A percentile compares a stretch with the other conserved stretches of the same genome.
Evolutionary conservation across 2,329 filamentous ascomycete species (phyloP).

Genomic region (Xylariales sp.): DNA sequence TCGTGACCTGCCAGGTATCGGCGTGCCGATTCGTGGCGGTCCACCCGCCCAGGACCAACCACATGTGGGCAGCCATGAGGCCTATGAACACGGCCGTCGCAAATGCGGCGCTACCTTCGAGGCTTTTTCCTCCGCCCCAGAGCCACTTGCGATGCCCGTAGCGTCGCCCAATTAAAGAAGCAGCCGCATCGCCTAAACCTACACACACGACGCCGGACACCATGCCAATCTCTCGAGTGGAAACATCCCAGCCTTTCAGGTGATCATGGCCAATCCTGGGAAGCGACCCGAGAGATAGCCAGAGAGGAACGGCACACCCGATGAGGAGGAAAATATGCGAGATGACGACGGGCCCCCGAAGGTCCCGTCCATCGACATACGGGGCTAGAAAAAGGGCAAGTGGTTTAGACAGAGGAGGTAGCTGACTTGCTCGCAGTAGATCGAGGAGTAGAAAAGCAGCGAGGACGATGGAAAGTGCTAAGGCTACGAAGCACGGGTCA

Average conservation of each 20-base stretch:
- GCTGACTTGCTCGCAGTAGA: conserved; percentile 87
- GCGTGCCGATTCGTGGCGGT: conserved; percentile 73
- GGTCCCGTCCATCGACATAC: conserved; percentile 93
- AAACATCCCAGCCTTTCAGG: conserved; percentile 80
- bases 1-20: conserved; percentile 73
- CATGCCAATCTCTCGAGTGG: conserved; percentile 84
- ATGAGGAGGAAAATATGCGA: conserved; percentile 96
- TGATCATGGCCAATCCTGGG: conserved; percentile 65
- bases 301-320: conserved; percentile 93
- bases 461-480: conserved; percentile 83
- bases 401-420: conserved; percentile 88
- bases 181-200: conserved; percentile 93
- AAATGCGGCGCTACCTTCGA: conserved; percentile 89
- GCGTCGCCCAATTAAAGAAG: conserved; percentile 86
- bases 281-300: conserved; percentile 83
- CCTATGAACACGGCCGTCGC: conserved; percentile 81
- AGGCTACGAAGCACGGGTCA: conserved; percentile 83
- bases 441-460: conserved; percentile 90
- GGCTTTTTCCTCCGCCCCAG: conserved; percentile 95
- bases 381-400: conserved; percentile 89
- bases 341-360: conserved; percentile 93
- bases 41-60: conserved; percentile 83
- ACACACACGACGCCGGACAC: conserved; percentile 93
- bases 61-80: conserved; percentile 74
- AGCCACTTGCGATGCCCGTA: conserved; percentile 92